A percentile compares a stretch with the other conserved stretches of the same genome.
These are phyloP conservation scores for Alternaria brassicicola DNA, from an alignment of 2,329 filamentous ascomycete genomes.

Conservation along the genomic window DNA sequence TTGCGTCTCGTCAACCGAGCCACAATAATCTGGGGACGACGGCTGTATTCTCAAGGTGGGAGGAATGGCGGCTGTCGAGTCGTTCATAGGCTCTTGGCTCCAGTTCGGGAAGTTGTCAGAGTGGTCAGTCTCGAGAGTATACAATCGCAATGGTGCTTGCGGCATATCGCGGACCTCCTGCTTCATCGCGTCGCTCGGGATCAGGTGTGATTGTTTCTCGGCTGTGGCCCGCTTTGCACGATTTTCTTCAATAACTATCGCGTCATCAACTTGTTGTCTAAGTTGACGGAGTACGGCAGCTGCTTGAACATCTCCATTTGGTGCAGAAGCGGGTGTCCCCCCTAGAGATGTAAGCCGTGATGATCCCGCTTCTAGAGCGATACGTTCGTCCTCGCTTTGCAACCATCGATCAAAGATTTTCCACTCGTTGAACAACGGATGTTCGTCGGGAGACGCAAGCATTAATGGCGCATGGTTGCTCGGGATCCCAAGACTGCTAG, in stretches of 20 bases:
- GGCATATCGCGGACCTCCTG: slow-evolving; percentile 35
- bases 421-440: slow-evolving; percentile 42
- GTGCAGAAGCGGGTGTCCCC: slow-evolving; percentile 21
- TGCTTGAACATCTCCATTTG: slow-evolving; percentile 31
- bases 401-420: slow-evolving; percentile 37
- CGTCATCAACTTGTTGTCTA: slow-evolving; percentile 38
- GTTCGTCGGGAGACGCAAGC: slow-evolving; percentile 35
- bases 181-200: slow-evolving; percentile 38
- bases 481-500: slow-evolving; percentile 24
- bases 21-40: slow-evolving; percentile 25
- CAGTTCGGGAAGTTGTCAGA: slow-evolving; percentile 28
- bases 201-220: slow-evolving; percentile 34
- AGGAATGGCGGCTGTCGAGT: slow-evolving; percentile 21
- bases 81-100: slow-evolving; percentile 11
- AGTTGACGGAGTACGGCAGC: slow-evolving; percentile 38
- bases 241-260: slow-evolving; percentile 41
- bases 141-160: slow-evolving; percentile 32
- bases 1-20: slow-evolving; percentile 21
- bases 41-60: slow-evolving; percentile 16
- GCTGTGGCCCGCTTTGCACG: slow-evolving; percentile 34
- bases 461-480: slow-evolving; percentile 24
- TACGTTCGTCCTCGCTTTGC: slow-evolving; percentile 36
- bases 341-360: slow-evolving; percentile 31
- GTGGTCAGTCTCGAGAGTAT: slow-evolving; percentile 34
- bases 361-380: slow-evolving; percentile 26